Conservation (phyloP, 2,329 filamentous ascomycete genomes). For the Sporothrix pallida region DNA sequence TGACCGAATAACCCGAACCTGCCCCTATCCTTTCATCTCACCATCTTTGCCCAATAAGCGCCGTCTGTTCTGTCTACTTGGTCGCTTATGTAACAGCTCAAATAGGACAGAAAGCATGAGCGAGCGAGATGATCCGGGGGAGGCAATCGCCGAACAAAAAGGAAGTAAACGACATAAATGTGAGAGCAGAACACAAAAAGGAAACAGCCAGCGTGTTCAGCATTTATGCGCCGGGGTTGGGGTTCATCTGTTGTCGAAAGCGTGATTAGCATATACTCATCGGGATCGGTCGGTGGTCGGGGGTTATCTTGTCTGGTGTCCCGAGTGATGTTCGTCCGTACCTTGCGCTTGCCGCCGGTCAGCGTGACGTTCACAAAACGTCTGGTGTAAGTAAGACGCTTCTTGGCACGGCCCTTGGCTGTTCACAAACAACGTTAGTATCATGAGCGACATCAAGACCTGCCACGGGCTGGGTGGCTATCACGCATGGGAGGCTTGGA, state of each 20-base stretch:
- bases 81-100: not conserved
- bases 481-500: not conserved
- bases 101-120: not conserved
- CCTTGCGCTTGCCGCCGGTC: conserved; percentile 94
- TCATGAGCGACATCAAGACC: no score
- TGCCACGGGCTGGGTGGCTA: no score
- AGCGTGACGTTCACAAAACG: conserved; percentile 98
- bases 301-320: not conserved
- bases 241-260: conserved; percentile 38
- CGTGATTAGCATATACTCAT: not conserved
- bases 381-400: conserved; percentile 94
- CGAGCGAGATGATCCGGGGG: conserved; percentile 4
- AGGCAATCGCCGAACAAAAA: conserved; percentile 12
- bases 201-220: not conserved
- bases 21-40: not conserved
- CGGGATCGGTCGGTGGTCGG: not conserved
- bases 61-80: conserved; percentile 2
- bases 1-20: conserved; percentile 17
- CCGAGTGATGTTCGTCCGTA: conserved; percentile 50
- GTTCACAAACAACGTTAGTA: conserved; percentile 13
- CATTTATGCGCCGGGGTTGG: conserved; percentile 39
- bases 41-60: not conserved
- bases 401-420: conserved; percentile 93
- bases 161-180: conserved; percentile 6
- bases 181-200: conserved; percentile 26